These are phyloP conservation scores for Heimioporus sp. DNA, from an alignment of 768 basidiomycete species.

Conservation along the genomic window DNA sequence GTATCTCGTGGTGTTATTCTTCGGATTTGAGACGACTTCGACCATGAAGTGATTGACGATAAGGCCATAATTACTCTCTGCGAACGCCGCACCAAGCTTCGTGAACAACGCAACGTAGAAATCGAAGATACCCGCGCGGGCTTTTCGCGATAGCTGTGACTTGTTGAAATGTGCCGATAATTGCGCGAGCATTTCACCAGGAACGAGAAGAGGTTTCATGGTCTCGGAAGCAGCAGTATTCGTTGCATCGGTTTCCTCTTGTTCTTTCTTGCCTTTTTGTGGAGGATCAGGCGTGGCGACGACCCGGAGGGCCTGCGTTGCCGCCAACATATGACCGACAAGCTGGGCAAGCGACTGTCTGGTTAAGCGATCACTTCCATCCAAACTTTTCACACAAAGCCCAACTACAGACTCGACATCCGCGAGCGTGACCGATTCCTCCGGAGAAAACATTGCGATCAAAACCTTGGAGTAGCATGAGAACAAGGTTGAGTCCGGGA, in stretches of 20 bases:
- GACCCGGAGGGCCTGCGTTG: conserved; percentile 70
- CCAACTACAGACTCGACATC: conserved; percentile 79
- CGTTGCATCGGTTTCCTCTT: conserved; percentile 57
- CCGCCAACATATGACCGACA: conserved; percentile 78
- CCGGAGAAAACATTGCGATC: conserved; percentile 55
- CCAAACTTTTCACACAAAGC: conserved; percentile 69
- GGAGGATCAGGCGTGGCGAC: conserved; percentile 43
- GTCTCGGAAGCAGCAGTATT: conserved; percentile 47
- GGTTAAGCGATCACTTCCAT: conserved; percentile 80
- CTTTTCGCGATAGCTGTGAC: conserved; percentile 60
- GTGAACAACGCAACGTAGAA: conserved; percentile 79
- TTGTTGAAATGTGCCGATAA: conserved; percentile 84
- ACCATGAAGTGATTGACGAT: conserved; percentile 76
- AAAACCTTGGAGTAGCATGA: conserved; percentile 43
- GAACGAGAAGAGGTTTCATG: conserved; percentile 67
- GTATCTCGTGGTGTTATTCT: conserved; percentile 58
- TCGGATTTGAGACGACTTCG: conserved; percentile 67
- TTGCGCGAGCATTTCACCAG: conserved; percentile 77
- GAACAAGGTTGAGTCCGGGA: conserved; percentile 1
- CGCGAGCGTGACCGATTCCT: conserved; percentile 50
- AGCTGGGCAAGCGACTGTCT: conserved; percentile 78
- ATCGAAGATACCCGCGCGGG: conserved; percentile 84
- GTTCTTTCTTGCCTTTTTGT: conserved; percentile 63
- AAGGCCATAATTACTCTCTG: conserved; percentile 79
- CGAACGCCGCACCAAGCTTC: conserved; percentile 70